Evolutionary conservation across 805 yeast species (phyloP), one percentile per base, ranked within the genome.

Genomic region (Yarrowia sp.): DNA sequence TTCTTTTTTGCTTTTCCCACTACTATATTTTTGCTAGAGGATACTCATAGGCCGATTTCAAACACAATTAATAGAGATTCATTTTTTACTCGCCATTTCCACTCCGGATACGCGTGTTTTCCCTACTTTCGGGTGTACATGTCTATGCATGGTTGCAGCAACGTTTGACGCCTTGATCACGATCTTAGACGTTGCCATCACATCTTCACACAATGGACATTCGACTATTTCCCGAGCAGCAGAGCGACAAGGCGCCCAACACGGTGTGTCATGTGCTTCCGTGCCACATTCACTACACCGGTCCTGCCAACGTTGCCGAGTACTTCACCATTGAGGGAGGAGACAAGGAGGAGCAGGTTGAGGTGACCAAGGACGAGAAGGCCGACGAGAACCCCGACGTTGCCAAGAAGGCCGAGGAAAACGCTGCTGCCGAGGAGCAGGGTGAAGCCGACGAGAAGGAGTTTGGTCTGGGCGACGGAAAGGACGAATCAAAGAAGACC

Each of bases 261-360:
- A 64, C 66, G 6, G 62, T 49, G 5, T 63, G 68, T 44, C 71
- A 69, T 58, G 65, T 69, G 10, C 29, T 69, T 36, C 72, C 72
- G 2, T 69, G 72, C 29, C 68, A 68, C 29, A 67, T 69, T 14
- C 66, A 67, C 24, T 63, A 69, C 58, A 62, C 64, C 9, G 71
- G 72, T 12, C 63, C 65, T 3, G 69, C 69, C 18, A 64, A 64
- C n/a, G 72, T 67, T 19, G 27, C 60, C 12, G 56, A 62, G 36
- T 67, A 67, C 51, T 68, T 69, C 41, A 38, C 36, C 18, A 35
- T 62, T n/a, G 65, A 64, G 18, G 42, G 46, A 4, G 42, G 31
- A 0, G 49, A 12, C 22, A 19, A 35, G 31, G 27, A 18, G 27
- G 22, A 31, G 18, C 27, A 46, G 61, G 46, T 29, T 7, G 25